phyloP scores from a whole-genome alignment of 495 filamentous ascomycete species.

The Aspergillus olivimuriae region DNA sequence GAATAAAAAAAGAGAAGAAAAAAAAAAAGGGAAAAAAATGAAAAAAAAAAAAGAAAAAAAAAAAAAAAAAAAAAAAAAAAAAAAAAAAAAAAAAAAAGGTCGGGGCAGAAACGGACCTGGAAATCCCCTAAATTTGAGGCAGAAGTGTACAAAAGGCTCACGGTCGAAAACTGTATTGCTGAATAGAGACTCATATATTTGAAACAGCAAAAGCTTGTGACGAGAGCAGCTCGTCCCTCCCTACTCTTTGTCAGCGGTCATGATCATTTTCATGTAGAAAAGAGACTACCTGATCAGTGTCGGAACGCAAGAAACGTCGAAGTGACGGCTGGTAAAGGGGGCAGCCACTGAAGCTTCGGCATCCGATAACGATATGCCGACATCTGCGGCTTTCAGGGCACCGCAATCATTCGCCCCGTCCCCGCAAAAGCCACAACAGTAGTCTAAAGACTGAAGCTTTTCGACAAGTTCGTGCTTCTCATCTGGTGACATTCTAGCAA shows the following conservation, averaged over 20 bases:
- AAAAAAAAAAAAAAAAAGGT: too few species aligned
- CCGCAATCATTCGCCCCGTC: slow-evolving; percentile 99
- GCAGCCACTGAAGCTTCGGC: slow-evolving; percentile 97
- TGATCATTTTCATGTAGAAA: background rate
- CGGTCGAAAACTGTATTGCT: slow-evolving; percentile 97
- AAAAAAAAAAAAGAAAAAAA: too few species aligned
- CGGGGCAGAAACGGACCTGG: too few species aligned
- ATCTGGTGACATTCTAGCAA: slow-evolving; percentile 97
- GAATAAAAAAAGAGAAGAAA: too few species aligned
- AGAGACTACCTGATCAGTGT: slow-evolving; percentile 66
- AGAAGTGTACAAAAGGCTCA: slow-evolving; percentile 94
- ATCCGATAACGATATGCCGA: slow-evolving; percentile 97
- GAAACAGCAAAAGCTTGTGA: slow-evolving; percentile 99
- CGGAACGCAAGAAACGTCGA: slow-evolving; percentile 95
- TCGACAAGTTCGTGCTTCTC: slow-evolving; percentile 98
- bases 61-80: too few species aligned
- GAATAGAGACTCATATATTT: slow-evolving; percentile 99
- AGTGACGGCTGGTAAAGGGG: slow-evolving; percentile 91
- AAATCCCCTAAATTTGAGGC: slow-evolving; percentile 97
- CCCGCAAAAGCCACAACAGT: slow-evolving; percentile 94
- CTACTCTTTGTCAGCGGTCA: slow-evolving; percentile 29
- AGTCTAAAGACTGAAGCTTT: slow-evolving; percentile 93
- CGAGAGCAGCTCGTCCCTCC: slow-evolving; percentile 88
- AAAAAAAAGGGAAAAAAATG: too few species aligned
- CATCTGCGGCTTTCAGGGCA: slow-evolving; percentile 94